Conservation (phyloP, 2,329 filamentous ascomycete species). For the Samsoniella hepiali region DNA sequence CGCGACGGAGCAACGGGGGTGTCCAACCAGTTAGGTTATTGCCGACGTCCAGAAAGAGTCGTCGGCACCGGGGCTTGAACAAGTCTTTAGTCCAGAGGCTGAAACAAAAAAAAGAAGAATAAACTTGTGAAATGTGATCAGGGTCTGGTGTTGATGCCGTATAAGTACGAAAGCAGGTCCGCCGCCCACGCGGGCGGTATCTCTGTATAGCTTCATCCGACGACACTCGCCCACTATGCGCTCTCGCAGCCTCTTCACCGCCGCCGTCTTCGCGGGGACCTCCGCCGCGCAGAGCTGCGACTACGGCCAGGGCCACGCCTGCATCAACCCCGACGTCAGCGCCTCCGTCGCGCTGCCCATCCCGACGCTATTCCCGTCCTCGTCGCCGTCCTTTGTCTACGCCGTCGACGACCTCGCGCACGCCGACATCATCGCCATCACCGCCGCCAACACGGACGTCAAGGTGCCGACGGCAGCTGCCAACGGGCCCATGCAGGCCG, state of each 20-base stretch:
- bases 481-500: conserved; percentile 13
- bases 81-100: background rate
- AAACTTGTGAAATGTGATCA: background rate
- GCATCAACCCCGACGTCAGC: conserved; percentile 3
- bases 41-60: background rate
- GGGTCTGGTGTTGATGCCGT: background rate
- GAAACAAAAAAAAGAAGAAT: background rate
- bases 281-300: background rate
- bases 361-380: conserved; percentile 9
- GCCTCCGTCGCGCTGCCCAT: conserved; percentile 3
- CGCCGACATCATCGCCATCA: conserved; percentile 14
- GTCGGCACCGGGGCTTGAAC: background rate
- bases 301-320: conserved; percentile 1
- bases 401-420: conserved; percentile 11
- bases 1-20: no score
- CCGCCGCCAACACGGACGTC: conserved; percentile 7
- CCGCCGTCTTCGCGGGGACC: background rate
- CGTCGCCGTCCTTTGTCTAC: conserved; percentile 11
- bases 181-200: background rate
- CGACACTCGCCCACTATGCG: background rate
- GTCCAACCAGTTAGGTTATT: background rate
- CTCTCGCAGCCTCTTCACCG: no score
- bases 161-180: no score
- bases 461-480: background rate
- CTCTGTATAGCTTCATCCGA: background rate